Evolutionary conservation across 306 rosid genomes (phyloP).

Genomic region (Lithocarpus polystachyus): DNA sequence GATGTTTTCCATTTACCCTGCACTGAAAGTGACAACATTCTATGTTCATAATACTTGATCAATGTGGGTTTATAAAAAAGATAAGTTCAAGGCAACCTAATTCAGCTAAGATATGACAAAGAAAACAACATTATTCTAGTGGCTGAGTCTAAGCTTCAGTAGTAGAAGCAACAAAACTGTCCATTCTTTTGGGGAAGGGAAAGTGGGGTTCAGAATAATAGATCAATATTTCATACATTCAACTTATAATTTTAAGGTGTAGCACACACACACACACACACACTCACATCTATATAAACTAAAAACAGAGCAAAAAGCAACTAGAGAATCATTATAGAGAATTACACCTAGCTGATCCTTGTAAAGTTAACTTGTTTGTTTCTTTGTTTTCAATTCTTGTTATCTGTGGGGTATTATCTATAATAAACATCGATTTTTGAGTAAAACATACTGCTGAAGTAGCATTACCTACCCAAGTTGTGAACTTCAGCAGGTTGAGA

Average conservation of each 20-base stretch:
- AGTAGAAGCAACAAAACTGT: background rate
- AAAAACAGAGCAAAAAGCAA: background rate
- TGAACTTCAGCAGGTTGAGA: conserved; percentile 84
- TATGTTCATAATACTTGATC: background rate
- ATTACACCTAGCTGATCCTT: background rate
- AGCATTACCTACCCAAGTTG: conserved; percentile 64
- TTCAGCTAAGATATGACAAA: background rate
- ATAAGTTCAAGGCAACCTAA: conserved; percentile 9
- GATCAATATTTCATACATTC: background rate
- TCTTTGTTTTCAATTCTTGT: background rate
- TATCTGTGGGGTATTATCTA: background rate
- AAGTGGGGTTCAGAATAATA: background rate
- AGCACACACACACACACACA: background rate
- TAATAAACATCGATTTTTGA: background rate
- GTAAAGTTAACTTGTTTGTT: background rate
- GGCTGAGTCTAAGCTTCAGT: background rate
- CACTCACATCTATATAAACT: too few species aligned
- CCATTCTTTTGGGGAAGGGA: background rate
- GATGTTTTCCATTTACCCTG: conserved; percentile 89
- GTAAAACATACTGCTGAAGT: conserved; percentile 3
- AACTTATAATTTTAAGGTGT: background rate
- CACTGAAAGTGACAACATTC: conserved; percentile 52
- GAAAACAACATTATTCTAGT: background rate
- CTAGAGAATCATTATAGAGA: background rate
- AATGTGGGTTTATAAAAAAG: background rate